Conservation (phyloP, 1,284 basidiomycete genomes). For the Rhizopogon hawkerae region DNA sequence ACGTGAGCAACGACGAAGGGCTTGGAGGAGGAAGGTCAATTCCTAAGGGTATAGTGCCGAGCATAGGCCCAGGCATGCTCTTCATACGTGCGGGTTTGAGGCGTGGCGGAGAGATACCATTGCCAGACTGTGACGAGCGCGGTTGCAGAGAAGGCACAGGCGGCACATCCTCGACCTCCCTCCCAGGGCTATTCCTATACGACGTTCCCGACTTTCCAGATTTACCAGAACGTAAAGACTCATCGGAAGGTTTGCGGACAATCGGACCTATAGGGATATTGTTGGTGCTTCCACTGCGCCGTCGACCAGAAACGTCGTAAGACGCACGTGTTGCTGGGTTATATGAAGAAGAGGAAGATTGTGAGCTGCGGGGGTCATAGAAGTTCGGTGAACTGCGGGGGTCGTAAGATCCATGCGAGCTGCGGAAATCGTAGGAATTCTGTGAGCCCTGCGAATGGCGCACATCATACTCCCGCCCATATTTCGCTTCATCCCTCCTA, state of each 20-base stretch:
- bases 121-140: slow-evolving; percentile 7
- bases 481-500: not conserved
- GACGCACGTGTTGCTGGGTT: slow-evolving; percentile 3
- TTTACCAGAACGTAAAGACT: slow-evolving; percentile 35
- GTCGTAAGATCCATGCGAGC: not conserved
- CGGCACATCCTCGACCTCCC: slow-evolving; percentile 21
- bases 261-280: slow-evolving; percentile 9
- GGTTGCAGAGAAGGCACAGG: slow-evolving; percentile 15
- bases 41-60: slow-evolving; percentile 30
- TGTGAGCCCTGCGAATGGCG: not conserved
- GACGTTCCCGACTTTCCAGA: slow-evolving; percentile 31
- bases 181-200: slow-evolving; percentile 16
- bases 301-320: slow-evolving; percentile 17
- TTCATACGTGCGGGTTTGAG: slow-evolving; percentile 31
- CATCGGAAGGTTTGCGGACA: slow-evolving; percentile 27
- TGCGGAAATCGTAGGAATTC: not conserved
- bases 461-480: not conserved
- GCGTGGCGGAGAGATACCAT: not conserved
- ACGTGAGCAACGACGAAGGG: slow-evolving; percentile 17
- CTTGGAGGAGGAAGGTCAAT: slow-evolving; percentile 18
- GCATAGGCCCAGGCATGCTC: slow-evolving; percentile 35
- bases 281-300: slow-evolving; percentile 22
- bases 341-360: slow-evolving; percentile 5
- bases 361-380: slow-evolving; percentile 5
- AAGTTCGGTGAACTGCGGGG: slow-evolving; percentile 1